A percentile compares a stretch with the other conserved stretches of the same genome.
Evolutionary conservation across 768 basidiomycete genomes (phyloP).

Genomic region (Tephrocybe sp.): DNA sequence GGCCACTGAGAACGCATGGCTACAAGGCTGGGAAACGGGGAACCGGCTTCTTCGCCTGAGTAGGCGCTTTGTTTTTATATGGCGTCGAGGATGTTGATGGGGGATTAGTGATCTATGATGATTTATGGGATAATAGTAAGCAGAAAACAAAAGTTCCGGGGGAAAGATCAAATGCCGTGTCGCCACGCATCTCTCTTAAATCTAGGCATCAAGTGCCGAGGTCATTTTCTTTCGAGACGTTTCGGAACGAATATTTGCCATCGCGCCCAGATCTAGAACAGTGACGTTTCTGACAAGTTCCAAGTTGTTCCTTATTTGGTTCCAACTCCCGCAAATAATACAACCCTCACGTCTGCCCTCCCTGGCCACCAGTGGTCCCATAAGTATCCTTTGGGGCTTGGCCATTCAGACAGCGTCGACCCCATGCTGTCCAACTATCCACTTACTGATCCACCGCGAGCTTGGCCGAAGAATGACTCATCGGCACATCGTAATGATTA

Average conservation of each 20-base stretch:
- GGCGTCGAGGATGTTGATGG: slow-evolving; percentile 6
- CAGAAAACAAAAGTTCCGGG: slow-evolving; percentile 10
- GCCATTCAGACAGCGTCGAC: neutral
- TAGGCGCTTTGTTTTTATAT: slow-evolving; percentile 9
- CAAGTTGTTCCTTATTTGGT: slow-evolving; percentile 14
- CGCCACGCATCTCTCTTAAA: slow-evolving; percentile 4
- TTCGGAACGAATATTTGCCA: slow-evolving; percentile 8
- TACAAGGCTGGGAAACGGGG: slow-evolving; percentile 6
- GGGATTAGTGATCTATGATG: slow-evolving; percentile 9
- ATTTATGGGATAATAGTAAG: slow-evolving; percentile 9
- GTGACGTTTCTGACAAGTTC: slow-evolving; percentile 7
- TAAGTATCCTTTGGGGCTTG: no score
- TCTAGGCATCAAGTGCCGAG: neutral
- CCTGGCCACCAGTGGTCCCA: no score
- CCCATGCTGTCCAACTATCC: neutral
- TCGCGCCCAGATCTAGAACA: slow-evolving; percentile 8
- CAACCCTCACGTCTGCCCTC: neutral
- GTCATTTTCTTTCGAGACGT: slow-evolving; percentile 5
- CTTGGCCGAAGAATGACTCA: slow-evolving; percentile 6
- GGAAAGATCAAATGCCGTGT: neutral
- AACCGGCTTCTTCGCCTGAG: neutral
- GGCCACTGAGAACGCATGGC: slow-evolving; percentile 16
- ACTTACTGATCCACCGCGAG: neutral
- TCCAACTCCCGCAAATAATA: slow-evolving; percentile 11
- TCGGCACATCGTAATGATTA: slow-evolving; percentile 12